These are phyloP conservation scores for Rhizopus arrhizus DNA, from an alignment of 371 early-diverging fungal species.

Conservation along the genomic window DNA sequence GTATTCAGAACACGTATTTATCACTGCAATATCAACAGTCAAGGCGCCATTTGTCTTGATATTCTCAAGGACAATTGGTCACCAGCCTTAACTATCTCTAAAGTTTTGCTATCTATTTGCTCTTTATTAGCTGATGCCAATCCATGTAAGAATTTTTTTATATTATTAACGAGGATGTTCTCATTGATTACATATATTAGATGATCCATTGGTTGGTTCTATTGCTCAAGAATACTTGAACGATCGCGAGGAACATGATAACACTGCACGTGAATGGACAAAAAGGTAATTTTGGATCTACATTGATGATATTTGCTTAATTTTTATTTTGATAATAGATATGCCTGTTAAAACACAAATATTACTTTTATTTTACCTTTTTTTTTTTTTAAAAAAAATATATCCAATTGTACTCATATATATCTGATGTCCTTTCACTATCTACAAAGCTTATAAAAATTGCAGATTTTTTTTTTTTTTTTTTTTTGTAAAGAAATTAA, in stretches of 20 bases:
- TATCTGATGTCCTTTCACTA: no score
- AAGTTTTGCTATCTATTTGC: conserved; percentile 97
- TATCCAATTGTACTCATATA: not conserved
- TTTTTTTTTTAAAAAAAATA: not conserved
- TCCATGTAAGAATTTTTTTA: conserved; percentile 59
- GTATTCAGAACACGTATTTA: conserved; percentile 96
- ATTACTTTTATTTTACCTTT: not conserved
- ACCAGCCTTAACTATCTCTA: conserved; percentile 97
- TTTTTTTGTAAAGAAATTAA: no score
- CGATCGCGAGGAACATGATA: conserved; percentile 88
- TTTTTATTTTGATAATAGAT: conserved; percentile 10
- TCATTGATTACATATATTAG: conserved; percentile 36
- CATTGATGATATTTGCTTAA: not conserved
- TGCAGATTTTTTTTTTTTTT: no score
- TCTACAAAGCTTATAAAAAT: no score
- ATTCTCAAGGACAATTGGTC: conserved; percentile 99
- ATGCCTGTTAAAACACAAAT: conserved; percentile 11
- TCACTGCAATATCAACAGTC: conserved; percentile 99
- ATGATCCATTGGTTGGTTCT: conserved; percentile 91
- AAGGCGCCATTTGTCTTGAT: conserved; percentile 98
- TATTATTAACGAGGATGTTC: not conserved
- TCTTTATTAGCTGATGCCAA: conserved; percentile 98
- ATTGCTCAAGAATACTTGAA: conserved; percentile 90
- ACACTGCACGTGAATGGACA: conserved; percentile 91
- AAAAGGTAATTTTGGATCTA: conserved; percentile 53